Evolutionary conservation across 2,329 filamentous ascomycete genomes (phyloP).

Genomic region (Verticillium dahliae): DNA sequence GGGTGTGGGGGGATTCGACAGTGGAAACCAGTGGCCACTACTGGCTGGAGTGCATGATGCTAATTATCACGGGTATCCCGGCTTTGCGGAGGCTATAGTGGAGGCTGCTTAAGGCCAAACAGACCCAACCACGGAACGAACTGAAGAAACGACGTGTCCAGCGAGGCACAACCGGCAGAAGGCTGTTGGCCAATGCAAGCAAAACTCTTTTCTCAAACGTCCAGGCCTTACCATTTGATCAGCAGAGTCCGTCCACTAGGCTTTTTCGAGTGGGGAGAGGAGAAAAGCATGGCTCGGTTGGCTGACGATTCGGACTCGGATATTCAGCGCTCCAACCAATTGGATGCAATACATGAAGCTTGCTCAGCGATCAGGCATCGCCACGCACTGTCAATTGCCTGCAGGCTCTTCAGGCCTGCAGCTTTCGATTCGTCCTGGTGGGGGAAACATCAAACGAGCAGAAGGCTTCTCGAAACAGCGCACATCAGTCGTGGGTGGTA

Average conservation of each 20-base stretch:
- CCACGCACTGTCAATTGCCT: neutral
- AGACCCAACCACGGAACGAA: slow-evolving; percentile 5
- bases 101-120: slow-evolving; percentile 14
- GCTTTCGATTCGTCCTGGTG: neutral
- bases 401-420: neutral
- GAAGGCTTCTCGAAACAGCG: neutral
- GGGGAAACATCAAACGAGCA: neutral
- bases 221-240: neutral
- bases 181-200: neutral
- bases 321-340: neutral
- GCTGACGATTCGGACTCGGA: neutral
- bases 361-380: neutral
- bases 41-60: slow-evolving; percentile 1
- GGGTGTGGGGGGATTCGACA: neutral
- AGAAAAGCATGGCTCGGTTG: neutral
- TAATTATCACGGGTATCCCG: slow-evolving; percentile 7
- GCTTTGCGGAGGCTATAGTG: slow-evolving; percentile 6
- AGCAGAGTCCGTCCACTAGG: neutral
- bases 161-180: neutral
- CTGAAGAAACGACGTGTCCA: neutral
- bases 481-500: neutral
- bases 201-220: neutral
- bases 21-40: slow-evolving; percentile 6
- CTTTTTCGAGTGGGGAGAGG: neutral
- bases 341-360: neutral